phyloP scores from a whole-genome alignment of 2,329 filamentous ascomycete species.

The Lasiodiplodia gonubiensis region DNA sequence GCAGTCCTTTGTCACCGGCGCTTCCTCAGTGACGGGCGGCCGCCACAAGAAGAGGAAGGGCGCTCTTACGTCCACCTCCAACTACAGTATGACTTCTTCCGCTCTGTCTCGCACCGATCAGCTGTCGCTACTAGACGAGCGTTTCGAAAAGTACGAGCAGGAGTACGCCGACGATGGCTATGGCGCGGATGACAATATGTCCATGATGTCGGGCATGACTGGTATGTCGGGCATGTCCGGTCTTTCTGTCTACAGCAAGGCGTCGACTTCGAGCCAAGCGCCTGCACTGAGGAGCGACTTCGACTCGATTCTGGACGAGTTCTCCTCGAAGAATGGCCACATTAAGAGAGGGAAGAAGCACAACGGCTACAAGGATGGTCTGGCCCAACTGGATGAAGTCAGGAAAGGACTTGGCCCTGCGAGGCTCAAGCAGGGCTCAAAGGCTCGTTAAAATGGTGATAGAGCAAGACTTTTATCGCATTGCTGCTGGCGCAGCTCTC shows the following conservation, averaged over 20 bases:
- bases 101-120: conserved; percentile 87
- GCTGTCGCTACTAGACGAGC: conserved; percentile 80
- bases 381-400: conserved; percentile 91
- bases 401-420: conserved; percentile 79
- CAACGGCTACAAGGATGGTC: conserved; percentile 77
- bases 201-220: conserved; percentile 55
- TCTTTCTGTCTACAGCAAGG: conserved; percentile 38
- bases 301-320: conserved; percentile 90
- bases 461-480: not conserved
- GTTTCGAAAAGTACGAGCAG: conserved; percentile 90
- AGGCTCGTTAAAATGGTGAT: not conserved
- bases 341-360: conserved; percentile 68
- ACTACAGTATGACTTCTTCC: conserved; percentile 91
- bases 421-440: conserved; percentile 8
- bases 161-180: conserved; percentile 67
- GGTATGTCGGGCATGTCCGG: conserved; percentile 57
- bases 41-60: conserved; percentile 94
- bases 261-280: conserved; percentile 45
- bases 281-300: conserved; percentile 76
- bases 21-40: conserved; percentile 75
- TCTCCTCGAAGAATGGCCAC: conserved; percentile 77
- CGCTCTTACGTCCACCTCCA: conserved; percentile 83
- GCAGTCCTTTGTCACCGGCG: conserved; percentile 72
- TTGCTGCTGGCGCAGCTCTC: conserved; percentile 1
- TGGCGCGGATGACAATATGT: conserved; percentile 54